Percentiles rank a stretch among this genome's conserved stretches.
Conservation (phyloP, 1,284 basidiomycete genomes). For the Puccinia coronata region DNA sequence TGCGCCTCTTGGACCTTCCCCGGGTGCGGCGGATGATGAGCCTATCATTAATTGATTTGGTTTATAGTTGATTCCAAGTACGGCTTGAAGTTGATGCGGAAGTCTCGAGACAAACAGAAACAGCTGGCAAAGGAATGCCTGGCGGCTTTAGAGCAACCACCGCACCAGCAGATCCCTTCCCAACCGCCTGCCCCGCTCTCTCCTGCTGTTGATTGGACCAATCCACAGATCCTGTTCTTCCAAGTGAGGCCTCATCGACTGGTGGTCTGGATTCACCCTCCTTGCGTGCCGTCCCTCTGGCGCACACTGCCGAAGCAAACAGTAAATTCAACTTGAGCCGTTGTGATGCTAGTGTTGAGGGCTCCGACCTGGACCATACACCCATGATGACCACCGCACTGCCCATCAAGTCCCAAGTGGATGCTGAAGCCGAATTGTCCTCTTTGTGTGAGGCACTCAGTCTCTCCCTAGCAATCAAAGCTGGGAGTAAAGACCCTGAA, state of each 20-base stretch:
- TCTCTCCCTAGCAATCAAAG: conserved; percentile 2
- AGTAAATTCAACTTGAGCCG: conserved; percentile 10
- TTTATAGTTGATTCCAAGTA: conserved; percentile 47
- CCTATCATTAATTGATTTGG: conserved; percentile 40
- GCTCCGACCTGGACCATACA: conserved; percentile 32
- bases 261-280: conserved; percentile 6
- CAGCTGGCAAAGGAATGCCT: conserved; percentile 3
- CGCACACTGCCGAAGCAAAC: conserved; percentile 4
- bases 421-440: conserved; percentile 45
- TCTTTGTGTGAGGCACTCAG: conserved; percentile 37
- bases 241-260: not conserved
- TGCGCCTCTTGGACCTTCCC: not conserved
- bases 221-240: not conserved
- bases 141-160: not conserved
- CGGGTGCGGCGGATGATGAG: conserved; percentile 14
- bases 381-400: conserved; percentile 43
- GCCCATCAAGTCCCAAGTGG: conserved; percentile 45
- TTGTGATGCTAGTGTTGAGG: conserved; percentile 16
- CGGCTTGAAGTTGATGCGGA: conserved; percentile 37
- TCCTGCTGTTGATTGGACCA: not conserved
- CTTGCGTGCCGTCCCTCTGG: not conserved
- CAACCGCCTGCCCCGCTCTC: not conserved
- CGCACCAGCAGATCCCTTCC: not conserved
- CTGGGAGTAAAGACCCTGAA: not conserved
- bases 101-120: conserved; percentile 39